Evolutionary conservation across 331 rosid genomes (phyloP), one percentile per base, ranked within the genome.

Genomic region (Ulmus americana): DNA sequence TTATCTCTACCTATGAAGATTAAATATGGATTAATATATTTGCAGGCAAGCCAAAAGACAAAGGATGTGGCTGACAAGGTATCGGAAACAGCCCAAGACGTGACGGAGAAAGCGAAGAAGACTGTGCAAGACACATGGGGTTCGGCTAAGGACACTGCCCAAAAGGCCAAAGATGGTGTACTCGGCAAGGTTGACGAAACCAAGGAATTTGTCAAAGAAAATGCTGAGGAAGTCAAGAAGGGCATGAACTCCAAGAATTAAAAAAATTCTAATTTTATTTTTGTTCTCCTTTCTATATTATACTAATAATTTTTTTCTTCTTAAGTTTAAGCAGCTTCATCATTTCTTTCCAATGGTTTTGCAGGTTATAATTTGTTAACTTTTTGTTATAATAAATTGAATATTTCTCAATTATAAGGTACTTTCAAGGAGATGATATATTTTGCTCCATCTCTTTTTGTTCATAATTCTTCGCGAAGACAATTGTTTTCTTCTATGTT

Each of bases 101-200:
- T 76, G 5, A 45, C 77, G 2, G 86, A 80, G 63, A 91, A 75
- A 63, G 95, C 90, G 49, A 92, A 86, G 87, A 84, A 88, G 46
- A 82, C 87, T 8, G 78, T 80, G 74, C 83, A 86, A 61, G 87
- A 77, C 0, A 86, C 87, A 28, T 88, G 94, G 97, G 90, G 67
- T 18, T 69, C 87, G 5, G 77, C 95, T 6, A 86, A 77, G 76
- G 77, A 70, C 64, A 76, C 83, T 1, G 91, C 95, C 13, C 82
- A 80, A 7, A 80, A 39, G 41, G 85, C 95, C 35, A 72, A 84
- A 13, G 85, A 83, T 42, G 72, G 69, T 0, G 84, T 86, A 12
- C 6, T 55, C 8, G 85, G 78, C 35, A 84, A 83, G 79, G 49
- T 80, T 43, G 75, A 80, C 8, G 82, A 83, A 4, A 77, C 96